Percentiles rank a stretch among this genome's conserved stretches.
These are phyloP conservation scores for Candida glaebosa DNA, from an alignment of 805 yeast genomes.

Conservation along the genomic window DNA sequence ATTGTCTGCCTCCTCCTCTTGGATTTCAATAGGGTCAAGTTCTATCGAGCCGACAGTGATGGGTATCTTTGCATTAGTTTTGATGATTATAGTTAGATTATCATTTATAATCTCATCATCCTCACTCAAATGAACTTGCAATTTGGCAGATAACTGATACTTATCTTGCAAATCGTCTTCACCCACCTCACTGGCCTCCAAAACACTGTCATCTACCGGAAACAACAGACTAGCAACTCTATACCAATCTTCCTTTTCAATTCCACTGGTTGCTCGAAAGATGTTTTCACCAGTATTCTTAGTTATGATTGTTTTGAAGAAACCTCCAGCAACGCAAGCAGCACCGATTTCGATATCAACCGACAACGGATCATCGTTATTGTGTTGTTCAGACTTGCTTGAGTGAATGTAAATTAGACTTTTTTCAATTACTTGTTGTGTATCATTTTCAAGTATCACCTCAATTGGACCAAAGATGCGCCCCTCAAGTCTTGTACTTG, in stretches of 20 bases:
- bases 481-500: not conserved
- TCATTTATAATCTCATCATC: constrained; percentile 22
- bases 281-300: constrained; percentile 4
- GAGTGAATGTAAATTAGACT: constrained; percentile 17
- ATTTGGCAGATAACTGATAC: constrained; percentile 15
- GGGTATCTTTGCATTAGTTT: constrained; percentile 22
- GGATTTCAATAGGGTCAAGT: constrained; percentile 17
- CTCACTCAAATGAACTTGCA: constrained; percentile 22
- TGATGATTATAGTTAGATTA: constrained; percentile 18
- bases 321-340: constrained; percentile 20
- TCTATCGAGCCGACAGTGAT: constrained; percentile 23
- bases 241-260: constrained; percentile 7
- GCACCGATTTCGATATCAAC: constrained; percentile 15
- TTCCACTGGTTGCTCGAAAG: constrained; percentile 3
- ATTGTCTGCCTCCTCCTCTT: constrained; percentile 7
- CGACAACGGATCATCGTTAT: constrained; percentile 8
- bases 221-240: constrained; percentile 14
- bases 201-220: constrained; percentile 11
- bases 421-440: constrained; percentile 10
- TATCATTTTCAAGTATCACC: constrained; percentile 16
- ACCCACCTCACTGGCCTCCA: constrained; percentile 9
- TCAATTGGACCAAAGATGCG: constrained; percentile 11
- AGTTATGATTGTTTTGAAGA: constrained; percentile 13
- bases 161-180: constrained; percentile 7
- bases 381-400: constrained; percentile 6